Percentiles rank a stretch among this genome's conserved stretches.
phyloP scores from a whole-genome alignment of 306 rosid genomes.

The Hippophae rhamnoides region DNA sequence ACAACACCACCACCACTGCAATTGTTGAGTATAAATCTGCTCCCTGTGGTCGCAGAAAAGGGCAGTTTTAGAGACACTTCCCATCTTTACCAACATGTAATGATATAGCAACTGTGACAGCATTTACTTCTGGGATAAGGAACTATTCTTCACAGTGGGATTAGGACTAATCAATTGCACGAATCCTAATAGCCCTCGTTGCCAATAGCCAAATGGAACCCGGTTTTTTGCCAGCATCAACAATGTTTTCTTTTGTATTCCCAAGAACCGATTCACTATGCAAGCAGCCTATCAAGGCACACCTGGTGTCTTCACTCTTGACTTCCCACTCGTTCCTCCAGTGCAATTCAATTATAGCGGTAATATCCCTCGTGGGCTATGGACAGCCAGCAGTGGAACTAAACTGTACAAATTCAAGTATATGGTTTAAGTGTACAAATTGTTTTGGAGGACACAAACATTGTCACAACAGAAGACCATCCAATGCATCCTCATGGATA shows the following conservation, averaged over 20 bases:
- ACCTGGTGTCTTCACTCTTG: constrained; percentile 72
- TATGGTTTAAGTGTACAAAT: constrained; percentile 60
- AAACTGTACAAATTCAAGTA: constrained; percentile 55
- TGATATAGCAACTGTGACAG: constrained; percentile 59
- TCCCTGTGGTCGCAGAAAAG: constrained; percentile 21
- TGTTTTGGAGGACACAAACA: constrained; percentile 74
- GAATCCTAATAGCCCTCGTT: constrained; percentile 67
- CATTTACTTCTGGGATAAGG: constrained; percentile 44
- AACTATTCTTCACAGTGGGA: constrained; percentile 52
- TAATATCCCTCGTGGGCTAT: constrained; percentile 65
- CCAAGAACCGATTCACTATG: constrained; percentile 62
- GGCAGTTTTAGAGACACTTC: constrained; percentile 32
- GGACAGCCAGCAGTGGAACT: constrained; percentile 65
- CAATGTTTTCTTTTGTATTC: constrained; percentile 66
- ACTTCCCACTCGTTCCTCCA: constrained; percentile 79
- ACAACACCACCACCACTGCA: constrained; percentile 93
- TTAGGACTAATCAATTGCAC: constrained; percentile 81
- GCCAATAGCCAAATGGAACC: constrained; percentile 99
- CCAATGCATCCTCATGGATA: constrained; percentile 95
- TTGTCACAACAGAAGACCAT: constrained; percentile 71
- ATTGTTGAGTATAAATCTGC: constrained; percentile 69
- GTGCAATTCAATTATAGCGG: constrained; percentile 70
- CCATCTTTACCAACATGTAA: constrained; percentile 56
- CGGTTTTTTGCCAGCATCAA: constrained; percentile 82
- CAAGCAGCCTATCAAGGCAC: constrained; percentile 71